Evolutionary conservation across 2,329 filamentous ascomycete genomes (phyloP), one percentile per base, ranked within the genome.

Genomic region (Colletotrichum aenigma): DNA sequence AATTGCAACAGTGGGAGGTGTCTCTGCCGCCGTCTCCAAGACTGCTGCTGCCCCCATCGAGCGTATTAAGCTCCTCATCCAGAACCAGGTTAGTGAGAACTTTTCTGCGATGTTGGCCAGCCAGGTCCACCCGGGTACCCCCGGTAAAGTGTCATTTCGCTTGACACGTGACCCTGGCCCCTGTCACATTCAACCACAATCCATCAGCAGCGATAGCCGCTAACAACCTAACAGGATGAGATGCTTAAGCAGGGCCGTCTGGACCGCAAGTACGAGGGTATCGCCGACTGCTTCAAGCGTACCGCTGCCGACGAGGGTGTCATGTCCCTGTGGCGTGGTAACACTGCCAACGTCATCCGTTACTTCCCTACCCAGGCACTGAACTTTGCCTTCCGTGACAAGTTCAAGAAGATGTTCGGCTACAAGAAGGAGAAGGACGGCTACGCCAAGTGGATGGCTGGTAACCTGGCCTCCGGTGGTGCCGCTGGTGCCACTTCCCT

Each of bases 271-370:
- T 99, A 98, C 93, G 89, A 90, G 84, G 97, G 97, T 88, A 98
- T 99, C 87, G 85, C 79, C 78, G 97, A 99, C 88, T 98, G 97
- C 93, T 99, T 99, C 94, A 91, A 90, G 85, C 95, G 97, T 87
- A 98, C 97, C 86, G 92, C 92, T 80, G 93, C 93, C 85, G 91
- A 94, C 81, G 97, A 99, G 93, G 97, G 97, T 95, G 89, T 97
- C 84, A 93, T 97, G 88, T 93, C 96, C 81, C 93, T 99, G 85
- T 99, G 97, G 97, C 94, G 97, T 93, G 97, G 97, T 90, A 99
- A 99, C 95, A 99, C 97, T 87, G 97, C 97, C 95, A 99, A 99
- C 94, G 97, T 99, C 89, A 98, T 99, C 93, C 97, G 97, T 94
- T 99, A 99, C 93, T 99, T 99, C 95, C 97, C 97, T 83, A 99